phyloP scores from a whole-genome alignment of 108 stramenopile genomes.

The Conticribra guillardii region DNA sequence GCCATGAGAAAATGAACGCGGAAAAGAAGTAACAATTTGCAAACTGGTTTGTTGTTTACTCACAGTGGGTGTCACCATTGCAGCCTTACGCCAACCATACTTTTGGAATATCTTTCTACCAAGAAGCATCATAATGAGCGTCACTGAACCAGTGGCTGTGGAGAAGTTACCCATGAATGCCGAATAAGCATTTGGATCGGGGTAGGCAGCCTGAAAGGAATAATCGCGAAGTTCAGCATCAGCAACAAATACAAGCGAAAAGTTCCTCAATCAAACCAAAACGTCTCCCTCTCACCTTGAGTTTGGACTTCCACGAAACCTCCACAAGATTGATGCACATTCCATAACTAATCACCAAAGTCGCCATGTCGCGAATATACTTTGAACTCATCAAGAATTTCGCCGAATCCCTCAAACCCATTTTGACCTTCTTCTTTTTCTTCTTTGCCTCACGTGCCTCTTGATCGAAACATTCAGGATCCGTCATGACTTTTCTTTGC shows the following conservation, averaged over 20 bases:
- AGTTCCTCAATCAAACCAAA: not conserved
- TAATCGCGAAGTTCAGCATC: not conserved
- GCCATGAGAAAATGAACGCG: too few species aligned
- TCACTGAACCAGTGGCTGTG: conserved; percentile 93
- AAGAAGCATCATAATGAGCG: conserved; percentile 95
- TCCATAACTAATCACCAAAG: conserved; percentile 96
- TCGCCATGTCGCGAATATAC: conserved; percentile 94
- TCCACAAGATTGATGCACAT: conserved; percentile 99
- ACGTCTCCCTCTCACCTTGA: conserved; percentile 62
- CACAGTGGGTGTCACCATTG: conserved; percentile 89
- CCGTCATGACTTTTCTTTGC: conserved; percentile 88
- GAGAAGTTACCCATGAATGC: conserved; percentile 99
- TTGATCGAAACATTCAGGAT: conserved; percentile 69
- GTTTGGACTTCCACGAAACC: conserved; percentile 98
- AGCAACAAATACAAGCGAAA: not conserved
- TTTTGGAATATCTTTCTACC: conserved; percentile 91
- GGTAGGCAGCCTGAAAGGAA: conserved; percentile 78
- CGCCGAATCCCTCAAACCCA: conserved; percentile 90
- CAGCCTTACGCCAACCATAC: conserved; percentile 94
- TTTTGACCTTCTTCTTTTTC: conserved; percentile 85
- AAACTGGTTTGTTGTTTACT: too few species aligned
- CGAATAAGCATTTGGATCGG: conserved; percentile 97
- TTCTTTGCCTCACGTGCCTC: conserved; percentile 62
- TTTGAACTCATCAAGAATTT: conserved; percentile 89
- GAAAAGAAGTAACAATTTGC: too few species aligned